These are phyloP conservation scores for Rhodotorula babjevae DNA, from an alignment of 768 basidiomycete species.

Conservation along the genomic window DNA sequence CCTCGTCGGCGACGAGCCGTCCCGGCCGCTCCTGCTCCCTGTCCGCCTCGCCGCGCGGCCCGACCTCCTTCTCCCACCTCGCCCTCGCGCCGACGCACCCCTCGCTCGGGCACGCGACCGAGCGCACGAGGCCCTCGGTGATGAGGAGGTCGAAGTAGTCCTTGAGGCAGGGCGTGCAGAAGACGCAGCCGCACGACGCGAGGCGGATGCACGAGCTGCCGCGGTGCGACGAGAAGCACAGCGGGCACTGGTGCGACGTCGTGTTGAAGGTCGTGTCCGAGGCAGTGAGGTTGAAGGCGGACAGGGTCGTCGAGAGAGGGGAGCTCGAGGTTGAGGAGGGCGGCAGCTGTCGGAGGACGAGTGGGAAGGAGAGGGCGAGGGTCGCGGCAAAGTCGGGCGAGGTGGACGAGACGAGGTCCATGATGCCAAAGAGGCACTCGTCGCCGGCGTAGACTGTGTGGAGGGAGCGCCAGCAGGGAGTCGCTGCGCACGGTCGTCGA, in stretches of 20 bases:
- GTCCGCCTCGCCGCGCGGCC: neutral
- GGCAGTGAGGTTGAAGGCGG: neutral
- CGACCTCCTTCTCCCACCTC: slow-evolving; percentile 19
- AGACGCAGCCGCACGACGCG: slow-evolving; percentile 20
- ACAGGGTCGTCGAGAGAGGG: neutral
- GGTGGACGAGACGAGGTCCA: slow-evolving; percentile 13
- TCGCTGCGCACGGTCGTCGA: too few relatives aligned
- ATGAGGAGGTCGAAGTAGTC: slow-evolving; percentile 41
- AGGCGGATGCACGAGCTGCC: slow-evolving; percentile 15
- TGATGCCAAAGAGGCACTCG: slow-evolving; percentile 24
- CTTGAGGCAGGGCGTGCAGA: slow-evolving; percentile 37
- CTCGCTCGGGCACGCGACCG: slow-evolving; percentile 36
- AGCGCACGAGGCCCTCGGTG: slow-evolving; percentile 39
- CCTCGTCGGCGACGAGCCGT: slow-evolving; percentile 12
- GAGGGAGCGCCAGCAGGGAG: neutral
- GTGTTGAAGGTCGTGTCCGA: neutral
- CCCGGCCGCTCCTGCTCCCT: slow-evolving; percentile 16
- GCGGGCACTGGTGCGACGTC: slow-evolving; percentile 17
- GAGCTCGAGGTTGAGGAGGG: neutral
- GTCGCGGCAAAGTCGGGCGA: slow-evolving; percentile 7
- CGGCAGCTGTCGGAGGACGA: neutral
- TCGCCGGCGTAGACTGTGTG: slow-evolving; percentile 26
- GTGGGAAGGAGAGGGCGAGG: slow-evolving; percentile 13
- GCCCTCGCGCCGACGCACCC: slow-evolving; percentile 34
- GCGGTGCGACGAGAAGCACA: slow-evolving; percentile 16